These are phyloP conservation scores for Plenodomus lindquistii DNA, from an alignment of 2,329 filamentous ascomycete species.

Conservation along the genomic window DNA sequence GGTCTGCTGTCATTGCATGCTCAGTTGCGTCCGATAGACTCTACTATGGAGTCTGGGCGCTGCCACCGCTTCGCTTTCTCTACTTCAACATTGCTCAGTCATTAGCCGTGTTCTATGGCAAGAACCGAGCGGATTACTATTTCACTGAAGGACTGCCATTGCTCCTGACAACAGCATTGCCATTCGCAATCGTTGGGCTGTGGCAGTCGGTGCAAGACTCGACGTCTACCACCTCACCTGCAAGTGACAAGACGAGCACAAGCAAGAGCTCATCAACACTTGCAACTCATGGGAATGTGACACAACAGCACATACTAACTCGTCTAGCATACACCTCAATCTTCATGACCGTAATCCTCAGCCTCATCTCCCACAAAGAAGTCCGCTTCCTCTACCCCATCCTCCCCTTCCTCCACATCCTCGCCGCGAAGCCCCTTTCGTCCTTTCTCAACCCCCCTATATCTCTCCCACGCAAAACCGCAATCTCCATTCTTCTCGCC, in stretches of 20 bases:
- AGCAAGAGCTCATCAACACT: neutral
- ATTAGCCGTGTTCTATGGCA: slow-evolving; percentile 89
- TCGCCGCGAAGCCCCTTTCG: slow-evolving; percentile 70
- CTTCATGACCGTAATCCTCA: slow-evolving; percentile 67
- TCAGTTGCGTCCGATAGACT: slow-evolving; percentile 72
- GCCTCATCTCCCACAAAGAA: slow-evolving; percentile 90
- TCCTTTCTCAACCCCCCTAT: slow-evolving; percentile 61
- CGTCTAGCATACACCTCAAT: slow-evolving; percentile 52
- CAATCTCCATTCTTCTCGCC: slow-evolving; percentile 59
- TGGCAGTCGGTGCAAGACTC: slow-evolving; percentile 48
- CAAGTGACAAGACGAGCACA: neutral
- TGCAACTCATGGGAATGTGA: slow-evolving; percentile 6
- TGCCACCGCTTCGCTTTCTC: slow-evolving; percentile 84
- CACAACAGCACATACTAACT: slow-evolving; percentile 20
- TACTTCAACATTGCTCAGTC: slow-evolving; percentile 89
- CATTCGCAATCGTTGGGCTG: slow-evolving; percentile 71
- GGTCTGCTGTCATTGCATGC: slow-evolving; percentile 62
- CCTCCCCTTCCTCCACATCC: slow-evolving; percentile 80
- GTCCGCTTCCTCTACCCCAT: slow-evolving; percentile 95
- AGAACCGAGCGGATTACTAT: slow-evolving; percentile 91
- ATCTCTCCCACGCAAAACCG: slow-evolving; percentile 50
- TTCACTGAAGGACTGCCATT: slow-evolving; percentile 86
- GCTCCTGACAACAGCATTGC: slow-evolving; percentile 79
- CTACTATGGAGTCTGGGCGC: slow-evolving; percentile 85
- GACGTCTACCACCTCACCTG: slow-evolving; percentile 21